Evolutionary conservation across 2,329 filamentous ascomycete species (phyloP), one percentile per base, ranked within the genome.

Genomic region (Hymenoscyphus fructigenus): DNA sequence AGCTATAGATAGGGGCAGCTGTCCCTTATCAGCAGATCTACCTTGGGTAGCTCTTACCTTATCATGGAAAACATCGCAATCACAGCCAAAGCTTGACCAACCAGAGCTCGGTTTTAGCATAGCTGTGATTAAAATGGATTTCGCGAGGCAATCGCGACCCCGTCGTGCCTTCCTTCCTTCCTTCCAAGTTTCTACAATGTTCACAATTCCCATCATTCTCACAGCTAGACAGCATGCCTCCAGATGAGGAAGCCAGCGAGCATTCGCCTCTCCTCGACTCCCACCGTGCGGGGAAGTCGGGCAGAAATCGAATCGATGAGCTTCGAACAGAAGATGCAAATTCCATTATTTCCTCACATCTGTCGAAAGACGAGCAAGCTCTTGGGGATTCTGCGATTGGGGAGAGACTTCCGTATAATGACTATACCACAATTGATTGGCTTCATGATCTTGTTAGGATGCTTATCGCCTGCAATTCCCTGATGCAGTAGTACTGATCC

Each of bases 391-490:
- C 79, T 28, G 76, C 81, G 1, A 76, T 84, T 12, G 84, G 84
- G 53, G 85, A 87, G 71, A 76, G 84, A 60, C 73, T 87, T 23
- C 82, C 84, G 0, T 88, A 88, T 71, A 86, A 85, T 70, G 82
- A 87, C 67, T 88, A 88, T 68, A 84, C 82, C 7, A 86, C 84
- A 1, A 87, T 87, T 64, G 85, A 88, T 73, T 88, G 84, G 84
- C 77, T 88, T 10, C 85, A 86, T 72, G 84, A 86, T 69, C 73
- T 88, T 63, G 82, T 84, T 72, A 64, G 58, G 36, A 34, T 17
- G 7, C 5, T 26, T 44, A 50, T 50, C 20, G 17, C 17, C n/a
- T 57, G 10, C 4, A 44, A 28, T 26, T 41, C 15, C 15, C 10
- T 5, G 6, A 23, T 26, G n/a, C 4, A 50, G 20, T 47, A 50